These are phyloP conservation scores for Medicago ruthenica DNA, from an alignment of 306 rosid species.

Conservation along the genomic window DNA sequence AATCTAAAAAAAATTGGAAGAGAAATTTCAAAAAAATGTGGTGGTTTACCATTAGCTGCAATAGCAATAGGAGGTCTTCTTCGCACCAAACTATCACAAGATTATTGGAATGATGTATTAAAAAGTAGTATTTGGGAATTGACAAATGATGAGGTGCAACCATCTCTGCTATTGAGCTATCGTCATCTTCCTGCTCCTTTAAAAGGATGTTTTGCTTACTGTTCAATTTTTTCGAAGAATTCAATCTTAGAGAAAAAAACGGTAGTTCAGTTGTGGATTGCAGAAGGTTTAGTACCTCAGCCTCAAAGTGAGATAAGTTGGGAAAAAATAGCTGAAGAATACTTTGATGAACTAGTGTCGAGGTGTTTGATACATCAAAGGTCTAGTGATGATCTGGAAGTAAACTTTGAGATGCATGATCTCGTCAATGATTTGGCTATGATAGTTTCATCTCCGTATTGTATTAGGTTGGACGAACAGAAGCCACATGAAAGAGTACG, in stretches of 20 bases:
- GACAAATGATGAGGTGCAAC: background rate
- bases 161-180: slow-evolving; percentile 12
- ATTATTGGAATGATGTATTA: background rate
- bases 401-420: no score
- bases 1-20: slow-evolving; percentile 48
- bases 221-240: slow-evolving; percentile 43
- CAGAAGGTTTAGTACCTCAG: slow-evolving; percentile 41
- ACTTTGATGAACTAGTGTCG: slow-evolving; percentile 15
- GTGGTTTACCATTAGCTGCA: slow-evolving; percentile 56
- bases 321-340: slow-evolving; percentile 46
- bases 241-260: background rate
- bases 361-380: no score
- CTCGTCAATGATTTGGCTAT: no score
- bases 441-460: no score
- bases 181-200: slow-evolving; percentile 18
- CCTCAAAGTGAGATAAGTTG: background rate
- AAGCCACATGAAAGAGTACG: no score
- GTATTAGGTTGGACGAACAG: no score
- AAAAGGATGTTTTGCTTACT: slow-evolving; percentile 37
- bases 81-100: slow-evolving; percentile 27
- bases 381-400: no score
- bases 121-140: background rate
- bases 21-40: slow-evolving; percentile 18
- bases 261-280: slow-evolving; percentile 46
- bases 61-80: slow-evolving; percentile 49